Base-by-base conservation (phyloP, 192 early-diverging fungal species). In the Phlyctochytrium bullatum region DNA sequence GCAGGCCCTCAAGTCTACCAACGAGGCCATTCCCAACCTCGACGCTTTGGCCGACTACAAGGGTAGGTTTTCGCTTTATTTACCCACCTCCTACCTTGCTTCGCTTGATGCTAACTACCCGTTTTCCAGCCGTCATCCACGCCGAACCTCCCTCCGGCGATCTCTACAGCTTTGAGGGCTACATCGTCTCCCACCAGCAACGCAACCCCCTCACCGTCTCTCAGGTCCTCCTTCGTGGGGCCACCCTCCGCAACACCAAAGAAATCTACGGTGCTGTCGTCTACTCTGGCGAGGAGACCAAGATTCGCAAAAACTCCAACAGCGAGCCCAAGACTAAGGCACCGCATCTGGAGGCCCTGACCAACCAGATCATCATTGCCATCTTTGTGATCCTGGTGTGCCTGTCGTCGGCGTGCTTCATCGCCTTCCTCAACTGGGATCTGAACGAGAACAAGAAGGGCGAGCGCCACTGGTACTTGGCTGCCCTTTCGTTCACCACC, bases 291-390 rank as follows among this genome's bases (percentile, higher is more conserved):
- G 76, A 79, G 2, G 93, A 98, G 66, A 91, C 92, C 60, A 98
- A 96, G 73, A 92, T 95, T 62, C 87, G 92, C 74, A 80, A 93
- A 16, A 96, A 96, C 76, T 89, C 93, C 29, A 92, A 94, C 30
- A 78, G 85, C 30, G 91, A 93, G 4, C 93, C 93, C 10, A 61
- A 32, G 12, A 90, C 85, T 36, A 98, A 98, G 73, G 84, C 92
- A 56, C 89, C 88, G 67, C 80, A 85, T 53, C 90, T 97, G 62
- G 93, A 97, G 69, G 87, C 85, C 54, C 76, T 84, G 61, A 92
- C 94, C 90, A 96, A 98, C 74, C 87, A 75, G 30, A 73, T 84
- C 36, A 93, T 95, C 67, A 80, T 95, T 36, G 89, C 91, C 40
- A 71, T 94, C 64, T 94, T 95, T 61, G 32, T 62, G 23, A 14